A percentile compares a stretch with the other conserved stretches of the same genome.
phyloP scores from a whole-genome alignment of 306 rosid genomes.

The Inga leiocalycina region DNA sequence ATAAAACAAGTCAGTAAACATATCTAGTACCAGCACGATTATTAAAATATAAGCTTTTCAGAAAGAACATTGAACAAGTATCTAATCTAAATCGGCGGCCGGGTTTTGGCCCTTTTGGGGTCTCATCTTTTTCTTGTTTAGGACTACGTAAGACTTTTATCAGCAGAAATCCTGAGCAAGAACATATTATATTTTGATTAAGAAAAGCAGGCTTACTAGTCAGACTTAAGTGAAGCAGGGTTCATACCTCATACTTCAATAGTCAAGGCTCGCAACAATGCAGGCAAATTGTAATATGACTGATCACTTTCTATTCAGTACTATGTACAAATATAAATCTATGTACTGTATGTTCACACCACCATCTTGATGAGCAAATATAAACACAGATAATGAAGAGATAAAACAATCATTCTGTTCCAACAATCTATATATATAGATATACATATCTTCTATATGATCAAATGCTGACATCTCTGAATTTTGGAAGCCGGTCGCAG shows the following conservation, averaged over 20 bases:
- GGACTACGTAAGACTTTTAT: neutral
- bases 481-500: constrained; percentile 68
- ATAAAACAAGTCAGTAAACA: neutral
- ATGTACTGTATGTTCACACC: neutral
- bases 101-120: neutral
- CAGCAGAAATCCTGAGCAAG: neutral
- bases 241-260: neutral
- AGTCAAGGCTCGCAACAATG: neutral
- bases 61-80: neutral
- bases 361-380: neutral
- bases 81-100: neutral
- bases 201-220: no score
- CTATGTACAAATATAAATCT: neutral
- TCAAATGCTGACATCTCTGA: constrained; percentile 50
- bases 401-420: constrained; percentile 13
- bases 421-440: neutral
- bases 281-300: neutral
- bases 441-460: constrained; percentile 19
- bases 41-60: neutral
- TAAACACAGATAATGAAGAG: constrained; percentile 6
- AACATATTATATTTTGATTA: neutral
- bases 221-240: neutral
- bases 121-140: neutral
- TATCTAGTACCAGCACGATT: neutral
- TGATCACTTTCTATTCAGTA: neutral